phyloP scores from a whole-genome alignment of 805 yeast genomes.

The Debaryomyces tyrocola region DNA sequence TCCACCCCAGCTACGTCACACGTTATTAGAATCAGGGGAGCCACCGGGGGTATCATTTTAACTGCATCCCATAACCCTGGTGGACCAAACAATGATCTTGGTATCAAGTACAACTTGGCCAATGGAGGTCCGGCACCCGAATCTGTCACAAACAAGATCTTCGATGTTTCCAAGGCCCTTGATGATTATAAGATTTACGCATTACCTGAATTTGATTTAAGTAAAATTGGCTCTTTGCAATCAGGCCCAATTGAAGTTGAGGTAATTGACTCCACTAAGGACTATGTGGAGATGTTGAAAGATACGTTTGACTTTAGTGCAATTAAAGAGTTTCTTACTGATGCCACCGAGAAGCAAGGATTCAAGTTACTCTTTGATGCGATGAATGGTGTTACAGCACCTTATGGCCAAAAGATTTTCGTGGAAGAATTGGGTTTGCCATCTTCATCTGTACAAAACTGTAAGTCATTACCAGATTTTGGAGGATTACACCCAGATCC shows the following conservation, averaged over 20 bases:
- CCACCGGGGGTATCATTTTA: constrained; percentile 92
- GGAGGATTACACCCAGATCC: constrained; percentile 99
- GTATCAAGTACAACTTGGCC: constrained; percentile 90
- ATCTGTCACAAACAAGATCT: constrained; percentile 84
- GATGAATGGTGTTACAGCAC: constrained; percentile 95
- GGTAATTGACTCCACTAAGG: constrained; percentile 77
- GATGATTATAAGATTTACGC: constrained; percentile 57
- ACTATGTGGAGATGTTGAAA: constrained; percentile 76
- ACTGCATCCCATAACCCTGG: constrained; percentile 99
- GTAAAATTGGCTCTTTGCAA: constrained; percentile 49
- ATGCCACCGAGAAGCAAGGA: constrained; percentile 46
- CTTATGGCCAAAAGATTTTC: constrained; percentile 85
- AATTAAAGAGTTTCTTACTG: constrained; percentile 66
- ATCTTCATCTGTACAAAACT: constrained; percentile 70
- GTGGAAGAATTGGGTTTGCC: constrained; percentile 83
- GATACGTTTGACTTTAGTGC: constrained; percentile 84
- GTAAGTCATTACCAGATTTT: constrained; percentile 78
- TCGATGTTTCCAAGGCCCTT: constrained; percentile 61
- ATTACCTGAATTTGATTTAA: constrained; percentile 65
- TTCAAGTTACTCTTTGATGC: constrained; percentile 86
- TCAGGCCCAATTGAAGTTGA: constrained; percentile 72
- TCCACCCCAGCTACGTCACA: constrained; percentile 98
- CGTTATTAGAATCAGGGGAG: constrained; percentile 69
- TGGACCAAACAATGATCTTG: constrained; percentile 88
- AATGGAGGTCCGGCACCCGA: constrained; percentile 99